Conservation (phyloP, 192 early-diverging fungal species). For the Rhizophagus clarus region DNA sequence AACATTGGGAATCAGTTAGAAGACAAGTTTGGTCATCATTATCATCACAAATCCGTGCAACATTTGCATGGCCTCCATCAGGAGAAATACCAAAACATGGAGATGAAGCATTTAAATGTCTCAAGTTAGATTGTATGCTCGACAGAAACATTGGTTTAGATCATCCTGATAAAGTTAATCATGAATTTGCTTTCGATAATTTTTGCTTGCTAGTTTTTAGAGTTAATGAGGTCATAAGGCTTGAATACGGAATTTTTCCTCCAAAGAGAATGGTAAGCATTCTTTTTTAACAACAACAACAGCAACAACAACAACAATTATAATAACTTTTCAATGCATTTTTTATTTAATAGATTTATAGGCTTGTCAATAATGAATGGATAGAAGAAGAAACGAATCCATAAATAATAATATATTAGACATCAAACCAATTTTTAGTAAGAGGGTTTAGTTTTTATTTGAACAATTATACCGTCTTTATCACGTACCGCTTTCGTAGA, state of each 20-base stretch:
- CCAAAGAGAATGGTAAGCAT: slow-evolving; percentile 53
- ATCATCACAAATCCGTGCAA: slow-evolving; percentile 58
- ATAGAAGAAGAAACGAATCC: neutral
- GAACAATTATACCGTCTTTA: slow-evolving; percentile 2
- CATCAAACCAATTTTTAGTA: too few relatives aligned
- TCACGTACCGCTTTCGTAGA: neutral
- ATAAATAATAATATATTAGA: neutral
- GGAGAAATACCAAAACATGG: slow-evolving; percentile 55
- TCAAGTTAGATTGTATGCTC: slow-evolving; percentile 55
- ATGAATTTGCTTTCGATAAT: slow-evolving; percentile 75
- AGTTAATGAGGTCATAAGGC: slow-evolving; percentile 61
- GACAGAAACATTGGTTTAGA: slow-evolving; percentile 36
- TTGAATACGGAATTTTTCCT: slow-evolving; percentile 52
- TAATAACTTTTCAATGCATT: neutral
- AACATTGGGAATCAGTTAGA: slow-evolving; percentile 73
- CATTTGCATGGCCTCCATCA: slow-evolving; percentile 69
- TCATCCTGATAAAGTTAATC: slow-evolving; percentile 56
- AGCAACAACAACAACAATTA: too few relatives aligned
- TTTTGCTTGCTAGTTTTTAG: slow-evolving; percentile 75
- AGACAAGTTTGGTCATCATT: slow-evolving; percentile 59
- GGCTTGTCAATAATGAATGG: neutral
- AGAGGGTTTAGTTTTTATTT: neutral
- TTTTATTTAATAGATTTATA: neutral
- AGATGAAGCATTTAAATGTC: slow-evolving; percentile 58
- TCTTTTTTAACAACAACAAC: too few relatives aligned